These are phyloP conservation scores for Lentinula sp. DNA, from an alignment of 768 basidiomycete species.

Conservation along the genomic window DNA sequence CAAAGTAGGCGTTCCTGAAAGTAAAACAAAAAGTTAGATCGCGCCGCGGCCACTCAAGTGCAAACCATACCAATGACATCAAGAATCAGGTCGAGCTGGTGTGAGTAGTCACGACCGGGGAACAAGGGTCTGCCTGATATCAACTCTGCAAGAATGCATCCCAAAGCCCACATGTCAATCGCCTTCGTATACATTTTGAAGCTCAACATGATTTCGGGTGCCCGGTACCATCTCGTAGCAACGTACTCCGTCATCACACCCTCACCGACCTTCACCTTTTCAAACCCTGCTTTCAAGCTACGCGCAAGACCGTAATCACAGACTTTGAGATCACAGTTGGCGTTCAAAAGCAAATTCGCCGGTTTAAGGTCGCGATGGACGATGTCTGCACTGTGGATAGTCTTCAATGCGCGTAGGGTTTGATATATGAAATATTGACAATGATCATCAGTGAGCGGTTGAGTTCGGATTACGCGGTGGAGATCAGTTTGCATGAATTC, in stretches of 20 bases:
- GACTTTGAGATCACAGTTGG: constrained; percentile 85
- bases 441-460: constrained; percentile 83
- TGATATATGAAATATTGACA: constrained; percentile 84
- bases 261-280: constrained; percentile 50
- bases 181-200: constrained; percentile 87
- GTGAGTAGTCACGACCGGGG: constrained; percentile 83
- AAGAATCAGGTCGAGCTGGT: constrained; percentile 83
- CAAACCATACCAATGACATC: constrained; percentile 63
- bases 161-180: constrained; percentile 71
- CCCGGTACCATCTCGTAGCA: constrained; percentile 44
- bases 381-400: constrained; percentile 83
- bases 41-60: too few relatives aligned
- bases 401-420: constrained; percentile 81
- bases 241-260: constrained; percentile 83
- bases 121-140: constrained; percentile 78
- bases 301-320: constrained; percentile 86
- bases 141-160: constrained; percentile 78
- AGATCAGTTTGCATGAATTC: constrained; percentile 90
- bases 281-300: constrained; percentile 56
- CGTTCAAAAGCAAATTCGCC: constrained; percentile 82
- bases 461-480: constrained; percentile 87
- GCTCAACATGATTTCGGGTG: constrained; percentile 80
- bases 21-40: background rate
- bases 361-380: constrained; percentile 78
- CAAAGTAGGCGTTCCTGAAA: constrained; percentile 58